phyloP scores from a whole-genome alignment of 768 basidiomycete genomes.

The Dacryopinax spathularia region DNA sequence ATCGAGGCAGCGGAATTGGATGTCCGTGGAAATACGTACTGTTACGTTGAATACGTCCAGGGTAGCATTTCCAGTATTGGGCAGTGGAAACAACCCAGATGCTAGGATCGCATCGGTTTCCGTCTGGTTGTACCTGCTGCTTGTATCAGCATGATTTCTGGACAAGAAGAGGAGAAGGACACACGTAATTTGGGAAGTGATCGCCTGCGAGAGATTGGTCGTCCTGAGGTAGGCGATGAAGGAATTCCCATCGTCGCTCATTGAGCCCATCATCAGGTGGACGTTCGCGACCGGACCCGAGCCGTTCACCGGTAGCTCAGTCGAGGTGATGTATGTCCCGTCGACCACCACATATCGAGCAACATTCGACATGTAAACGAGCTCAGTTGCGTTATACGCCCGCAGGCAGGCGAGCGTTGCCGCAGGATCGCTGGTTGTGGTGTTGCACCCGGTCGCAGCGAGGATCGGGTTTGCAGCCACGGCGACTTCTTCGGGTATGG shows the following conservation, averaged over 20 bases:
- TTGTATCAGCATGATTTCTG: background rate
- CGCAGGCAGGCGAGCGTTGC: constrained; percentile 30
- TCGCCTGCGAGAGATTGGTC: background rate
- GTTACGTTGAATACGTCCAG: constrained; percentile 36
- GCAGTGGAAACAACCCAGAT: constrained; percentile 30
- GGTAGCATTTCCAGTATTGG: constrained; percentile 24
- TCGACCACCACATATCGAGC: constrained; percentile 30
- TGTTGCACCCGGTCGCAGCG: constrained; percentile 29
- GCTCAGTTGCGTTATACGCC: constrained; percentile 22
- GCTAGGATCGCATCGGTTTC: constrained; percentile 14
- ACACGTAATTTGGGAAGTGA: background rate
- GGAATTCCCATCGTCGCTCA: constrained; percentile 37
- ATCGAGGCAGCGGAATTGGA: constrained; percentile 36
- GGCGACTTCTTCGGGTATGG: constrained; percentile 29
- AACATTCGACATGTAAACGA: constrained; percentile 25
- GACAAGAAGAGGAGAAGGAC: background rate
- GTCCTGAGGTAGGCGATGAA: constrained; percentile 22
- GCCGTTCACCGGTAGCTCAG: constrained; percentile 29
- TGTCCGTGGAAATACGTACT: constrained; percentile 31
- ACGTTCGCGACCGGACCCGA: constrained; percentile 30
- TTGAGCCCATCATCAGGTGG: constrained; percentile 37
- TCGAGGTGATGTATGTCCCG: constrained; percentile 30
- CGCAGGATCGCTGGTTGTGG: constrained; percentile 15
- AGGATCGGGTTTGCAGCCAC: constrained; percentile 29
- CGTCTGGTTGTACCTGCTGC: background rate